A percentile compares a stretch with the other conserved stretches of the same genome.
Conservation (phyloP, 2,329 filamentous ascomycete genomes). For the Ophiosphaerella narmari region DNA sequence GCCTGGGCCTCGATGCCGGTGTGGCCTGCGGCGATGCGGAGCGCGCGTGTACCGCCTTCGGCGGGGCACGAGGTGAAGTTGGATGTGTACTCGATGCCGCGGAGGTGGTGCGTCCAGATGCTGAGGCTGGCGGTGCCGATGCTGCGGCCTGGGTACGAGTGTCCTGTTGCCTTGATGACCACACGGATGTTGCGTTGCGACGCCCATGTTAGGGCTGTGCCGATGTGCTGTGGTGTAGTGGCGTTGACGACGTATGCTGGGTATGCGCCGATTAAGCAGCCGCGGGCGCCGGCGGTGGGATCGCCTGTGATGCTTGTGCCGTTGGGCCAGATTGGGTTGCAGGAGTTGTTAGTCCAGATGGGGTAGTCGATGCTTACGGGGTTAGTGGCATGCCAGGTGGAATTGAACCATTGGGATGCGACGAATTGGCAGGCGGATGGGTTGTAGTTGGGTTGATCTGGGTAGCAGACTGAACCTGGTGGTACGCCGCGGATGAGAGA, state of each 20-base stretch:
- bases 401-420: slow-evolving; percentile 32
- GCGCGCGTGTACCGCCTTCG: slow-evolving; percentile 8
- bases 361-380: slow-evolving; percentile 38
- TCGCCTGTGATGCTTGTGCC: slow-evolving; percentile 36
- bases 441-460: slow-evolving; percentile 23
- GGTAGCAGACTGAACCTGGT: slow-evolving; percentile 36
- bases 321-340: slow-evolving; percentile 36
- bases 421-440: slow-evolving; percentile 24
- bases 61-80: slow-evolving; percentile 22
- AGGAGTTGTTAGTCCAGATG: slow-evolving; percentile 35
- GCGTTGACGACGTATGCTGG: slow-evolving; percentile 37
- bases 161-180: slow-evolving; percentile 34
- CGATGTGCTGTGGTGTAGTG: slow-evolving; percentile 22
- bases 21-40: slow-evolving; percentile 25
- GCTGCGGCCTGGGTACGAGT: slow-evolving; percentile 30
- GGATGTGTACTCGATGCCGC: slow-evolving; percentile 25
- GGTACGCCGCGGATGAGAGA: slow-evolving; percentile 24
- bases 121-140: slow-evolving; percentile 19
- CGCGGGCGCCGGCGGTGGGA: slow-evolving; percentile 19
- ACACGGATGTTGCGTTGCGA: slow-evolving; percentile 26
- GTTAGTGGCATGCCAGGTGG: slow-evolving; percentile 29
- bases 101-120: slow-evolving; percentile 39
- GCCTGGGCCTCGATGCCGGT: slow-evolving; percentile 23
- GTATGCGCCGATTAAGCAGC: slow-evolving; percentile 30
- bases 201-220: slow-evolving; percentile 29